A percentile compares a stretch with the other conserved stretches of the same genome.
These are phyloP conservation scores for Pouteria glomerata DNA, from an alignment of 148 eudicot species.

Conservation along the genomic window DNA sequence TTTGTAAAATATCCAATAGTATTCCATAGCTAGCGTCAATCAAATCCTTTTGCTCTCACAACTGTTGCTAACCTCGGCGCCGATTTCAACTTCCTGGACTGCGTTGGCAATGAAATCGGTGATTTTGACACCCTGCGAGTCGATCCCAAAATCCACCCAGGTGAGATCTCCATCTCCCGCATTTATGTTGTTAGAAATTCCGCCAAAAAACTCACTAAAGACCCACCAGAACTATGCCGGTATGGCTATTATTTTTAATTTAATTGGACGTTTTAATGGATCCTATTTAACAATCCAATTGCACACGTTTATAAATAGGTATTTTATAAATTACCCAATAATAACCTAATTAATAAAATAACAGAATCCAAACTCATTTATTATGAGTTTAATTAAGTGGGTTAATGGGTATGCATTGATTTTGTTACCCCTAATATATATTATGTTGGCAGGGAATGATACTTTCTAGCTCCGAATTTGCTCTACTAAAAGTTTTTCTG, in stretches of 20 bases:
- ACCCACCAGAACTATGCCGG: slow-evolving; percentile 87
- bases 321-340: no score
- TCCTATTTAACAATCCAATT: no score
- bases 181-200: slow-evolving; percentile 38
- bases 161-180: slow-evolving; percentile 56
- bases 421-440: no score
- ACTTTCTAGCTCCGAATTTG: slow-evolving; percentile 57
- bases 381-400: no score
- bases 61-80: slow-evolving; percentile 98
- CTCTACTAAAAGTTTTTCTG: slow-evolving; percentile 27
- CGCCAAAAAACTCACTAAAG: slow-evolving; percentile 37
- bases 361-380: no score
- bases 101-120: slow-evolving; percentile 82
- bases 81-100: slow-evolving; percentile 85
- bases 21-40: no score
- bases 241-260: no score
- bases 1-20: no score
- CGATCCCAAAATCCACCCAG: slow-evolving; percentile 50
- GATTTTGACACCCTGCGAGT: slow-evolving; percentile 58
- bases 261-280: no score
- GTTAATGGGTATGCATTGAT: no score
- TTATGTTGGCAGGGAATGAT: slow-evolving; percentile 62
- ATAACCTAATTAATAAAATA: no score
- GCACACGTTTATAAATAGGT: no score
- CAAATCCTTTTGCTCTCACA: slow-evolving; percentile 83